Conservation (phyloP, 2,329 filamentous ascomycete species). For the Diaporthe ampelina region DNA sequence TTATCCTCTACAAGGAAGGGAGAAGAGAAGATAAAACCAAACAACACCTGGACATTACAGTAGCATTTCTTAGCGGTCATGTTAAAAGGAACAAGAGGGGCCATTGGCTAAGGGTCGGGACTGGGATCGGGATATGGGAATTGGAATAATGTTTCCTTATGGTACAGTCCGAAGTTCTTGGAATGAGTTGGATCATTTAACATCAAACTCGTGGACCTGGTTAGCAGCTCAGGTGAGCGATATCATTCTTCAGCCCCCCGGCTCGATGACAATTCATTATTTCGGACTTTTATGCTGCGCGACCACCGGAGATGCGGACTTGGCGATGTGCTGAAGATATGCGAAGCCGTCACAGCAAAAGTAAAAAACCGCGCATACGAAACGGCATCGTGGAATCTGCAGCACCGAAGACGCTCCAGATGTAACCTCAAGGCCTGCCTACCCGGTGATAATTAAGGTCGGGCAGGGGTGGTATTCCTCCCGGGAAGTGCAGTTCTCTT, state of each 20-base stretch:
- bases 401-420: neutral
- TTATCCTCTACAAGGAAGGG: neutral
- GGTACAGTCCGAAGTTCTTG: neutral
- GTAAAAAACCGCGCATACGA: neutral
- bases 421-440: neutral
- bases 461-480: conserved; percentile 7
- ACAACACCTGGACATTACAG: neutral
- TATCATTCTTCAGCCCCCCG: neutral
- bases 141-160: neutral
- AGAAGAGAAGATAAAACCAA: neutral
- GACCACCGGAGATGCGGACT: neutral
- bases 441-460: neutral
- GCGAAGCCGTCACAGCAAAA: neutral
- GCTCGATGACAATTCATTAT: neutral
- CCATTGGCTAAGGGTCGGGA: neutral
- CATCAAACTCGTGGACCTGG: neutral
- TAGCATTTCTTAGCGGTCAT: neutral
- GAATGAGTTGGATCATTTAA: neutral
- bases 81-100: neutral
- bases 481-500: neutral
- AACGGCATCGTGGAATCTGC: conserved; percentile 24
- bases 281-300: neutral
- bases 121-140: neutral
- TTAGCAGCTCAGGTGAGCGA: neutral
- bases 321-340: conserved; percentile 22